phyloP scores from a whole-genome alignment of 495 filamentous ascomycete genomes.

The Letharia lupina region DNA sequence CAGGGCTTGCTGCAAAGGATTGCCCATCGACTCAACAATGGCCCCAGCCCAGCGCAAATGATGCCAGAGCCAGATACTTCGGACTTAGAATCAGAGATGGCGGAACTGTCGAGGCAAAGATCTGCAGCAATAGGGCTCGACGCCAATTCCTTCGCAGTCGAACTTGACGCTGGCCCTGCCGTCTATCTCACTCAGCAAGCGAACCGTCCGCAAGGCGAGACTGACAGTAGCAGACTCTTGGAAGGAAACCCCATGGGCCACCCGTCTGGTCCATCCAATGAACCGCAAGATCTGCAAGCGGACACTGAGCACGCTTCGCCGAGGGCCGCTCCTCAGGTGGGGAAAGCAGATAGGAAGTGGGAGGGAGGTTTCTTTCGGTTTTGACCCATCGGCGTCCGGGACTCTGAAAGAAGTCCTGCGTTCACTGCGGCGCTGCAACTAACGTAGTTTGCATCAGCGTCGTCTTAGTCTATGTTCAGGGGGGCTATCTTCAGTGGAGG shows the following conservation, averaged over 20 bases:
- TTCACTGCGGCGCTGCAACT: too few species aligned
- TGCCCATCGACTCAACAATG: background rate
- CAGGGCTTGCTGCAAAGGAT: slow-evolving; percentile 1
- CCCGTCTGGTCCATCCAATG: background rate
- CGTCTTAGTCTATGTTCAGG: too few species aligned
- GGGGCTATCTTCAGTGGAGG: background rate
- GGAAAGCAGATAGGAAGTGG: background rate
- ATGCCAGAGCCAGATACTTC: background rate
- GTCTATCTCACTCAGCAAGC: background rate
- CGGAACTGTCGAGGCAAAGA: slow-evolving; percentile 1
- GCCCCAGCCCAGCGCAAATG: background rate
- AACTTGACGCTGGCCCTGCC: background rate
- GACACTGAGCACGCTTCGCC: background rate
- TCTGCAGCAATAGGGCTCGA: background rate
- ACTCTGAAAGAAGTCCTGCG: too few species aligned
- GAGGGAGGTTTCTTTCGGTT: background rate
- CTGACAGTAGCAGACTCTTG: background rate
- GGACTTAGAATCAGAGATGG: background rate
- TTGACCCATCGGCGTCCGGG: background rate
- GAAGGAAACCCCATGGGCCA: background rate
- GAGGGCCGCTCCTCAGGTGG: background rate
- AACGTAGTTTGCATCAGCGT: too few species aligned
- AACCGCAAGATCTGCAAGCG: background rate
- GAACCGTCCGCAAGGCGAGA: too few species aligned
- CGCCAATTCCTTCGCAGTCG: background rate